Evolutionary conservation across 1,139 yeast species (phyloP).

Genomic region (Spencermartinsiella ligniputridi): DNA sequence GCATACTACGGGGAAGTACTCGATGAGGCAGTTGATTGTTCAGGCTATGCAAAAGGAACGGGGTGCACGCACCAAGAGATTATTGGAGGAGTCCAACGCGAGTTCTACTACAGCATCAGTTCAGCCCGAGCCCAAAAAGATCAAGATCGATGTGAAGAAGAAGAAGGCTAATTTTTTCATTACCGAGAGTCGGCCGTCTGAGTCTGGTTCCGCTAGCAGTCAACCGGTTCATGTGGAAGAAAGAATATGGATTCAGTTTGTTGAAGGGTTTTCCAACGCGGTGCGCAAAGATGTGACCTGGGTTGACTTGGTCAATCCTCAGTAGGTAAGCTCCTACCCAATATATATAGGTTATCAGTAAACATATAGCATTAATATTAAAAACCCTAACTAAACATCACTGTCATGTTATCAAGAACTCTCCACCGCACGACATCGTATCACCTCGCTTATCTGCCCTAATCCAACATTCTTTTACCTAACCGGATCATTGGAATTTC

Average conservation of each 20-base stretch:
- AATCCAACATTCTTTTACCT: too few relatives aligned
- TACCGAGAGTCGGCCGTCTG: not conserved
- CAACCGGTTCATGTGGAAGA: constrained; percentile 6
- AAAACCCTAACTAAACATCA: too few relatives aligned
- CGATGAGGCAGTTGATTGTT: constrained; percentile 25
- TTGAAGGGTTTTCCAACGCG: constrained; percentile 93
- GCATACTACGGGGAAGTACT: constrained; percentile 29
- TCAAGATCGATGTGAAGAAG: constrained; percentile 5
- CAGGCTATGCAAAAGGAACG: constrained; percentile 17
- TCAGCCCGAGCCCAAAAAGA: constrained; percentile 4
- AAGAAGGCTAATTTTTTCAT: constrained; percentile 1
- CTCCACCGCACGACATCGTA: too few relatives aligned
- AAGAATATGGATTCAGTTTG: constrained; percentile 81
- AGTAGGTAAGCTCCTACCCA: too few relatives aligned
- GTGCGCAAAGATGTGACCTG: constrained; percentile 82
- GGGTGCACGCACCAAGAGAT: constrained; percentile 10
- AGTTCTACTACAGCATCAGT: not conserved
- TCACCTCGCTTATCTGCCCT: too few relatives aligned
- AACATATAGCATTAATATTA: too few relatives aligned
- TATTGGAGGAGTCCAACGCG: constrained; percentile 10
- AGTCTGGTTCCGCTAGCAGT: not conserved
- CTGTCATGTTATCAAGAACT: too few relatives aligned
- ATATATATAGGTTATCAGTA: too few relatives aligned
- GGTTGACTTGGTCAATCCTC: constrained; percentile 42
- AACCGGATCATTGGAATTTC: too few relatives aligned